These are phyloP conservation scores for Ustilago bromivora DNA, from an alignment of 1,284 basidiomycete genomes.

Conservation along the genomic window DNA sequence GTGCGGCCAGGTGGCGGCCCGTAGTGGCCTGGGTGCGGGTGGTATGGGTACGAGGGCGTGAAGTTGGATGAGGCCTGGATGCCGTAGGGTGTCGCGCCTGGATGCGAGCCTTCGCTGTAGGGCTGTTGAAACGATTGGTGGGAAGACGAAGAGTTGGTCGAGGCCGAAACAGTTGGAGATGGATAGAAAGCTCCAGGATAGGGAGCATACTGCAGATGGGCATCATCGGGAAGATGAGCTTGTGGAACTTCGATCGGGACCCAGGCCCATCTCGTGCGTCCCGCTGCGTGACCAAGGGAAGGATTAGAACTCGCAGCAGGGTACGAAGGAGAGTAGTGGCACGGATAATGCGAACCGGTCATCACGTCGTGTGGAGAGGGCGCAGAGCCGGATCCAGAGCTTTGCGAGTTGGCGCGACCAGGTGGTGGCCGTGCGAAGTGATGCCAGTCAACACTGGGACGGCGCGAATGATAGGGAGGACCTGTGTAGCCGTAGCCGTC, in stretches of 20 bases:
- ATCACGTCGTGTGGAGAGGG: slow-evolving; percentile 18
- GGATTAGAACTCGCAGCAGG: slow-evolving; percentile 28
- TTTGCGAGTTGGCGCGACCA: slow-evolving; percentile 26
- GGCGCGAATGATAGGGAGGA: slow-evolving; percentile 13
- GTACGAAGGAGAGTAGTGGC: slow-evolving; percentile 32
- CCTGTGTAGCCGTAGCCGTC: slow-evolving; percentile 21
- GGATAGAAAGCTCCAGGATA: slow-evolving; percentile 28
- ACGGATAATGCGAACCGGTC: slow-evolving; percentile 15
- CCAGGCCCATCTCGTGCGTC: slow-evolving; percentile 52
- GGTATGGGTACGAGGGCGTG: slow-evolving; percentile 20
- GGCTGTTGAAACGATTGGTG: slow-evolving; percentile 23
- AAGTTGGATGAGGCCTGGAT: slow-evolving; percentile 22
- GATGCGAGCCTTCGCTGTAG: slow-evolving; percentile 17
- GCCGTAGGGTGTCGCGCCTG: slow-evolving; percentile 13
- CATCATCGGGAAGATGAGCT: slow-evolving; percentile 37
- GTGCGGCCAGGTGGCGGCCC: slow-evolving; percentile 20
- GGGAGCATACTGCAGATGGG: slow-evolving; percentile 35
- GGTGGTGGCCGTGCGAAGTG: slow-evolving; percentile 22
- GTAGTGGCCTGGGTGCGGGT: slow-evolving; percentile 20
- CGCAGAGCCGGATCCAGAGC: slow-evolving; percentile 23
- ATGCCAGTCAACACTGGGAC: slow-evolving; percentile 15
- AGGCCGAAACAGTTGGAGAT: slow-evolving; percentile 12
- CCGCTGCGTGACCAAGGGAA: slow-evolving; percentile 22
- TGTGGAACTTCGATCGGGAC: slow-evolving; percentile 46
- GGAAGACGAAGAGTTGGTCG: slow-evolving; percentile 17